Base-by-base conservation (phyloP, 2,329 filamentous ascomycete species). In the Talaromyces sp. region DNA sequence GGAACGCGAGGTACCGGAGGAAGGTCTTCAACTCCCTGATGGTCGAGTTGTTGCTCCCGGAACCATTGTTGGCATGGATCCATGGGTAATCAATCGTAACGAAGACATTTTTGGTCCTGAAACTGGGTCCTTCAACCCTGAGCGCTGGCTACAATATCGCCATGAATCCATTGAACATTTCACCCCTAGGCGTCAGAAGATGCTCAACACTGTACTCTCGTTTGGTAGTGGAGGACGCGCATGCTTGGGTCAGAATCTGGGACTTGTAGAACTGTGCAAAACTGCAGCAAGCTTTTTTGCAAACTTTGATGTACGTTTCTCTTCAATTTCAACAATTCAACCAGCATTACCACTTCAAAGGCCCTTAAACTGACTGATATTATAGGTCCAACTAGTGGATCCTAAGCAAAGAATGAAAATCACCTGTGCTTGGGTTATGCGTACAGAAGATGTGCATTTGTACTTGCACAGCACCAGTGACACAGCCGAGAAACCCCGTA, bases 281-380 rank as follows among this genome's bases (percentile, higher is more conserved):
- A 60, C 70, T 8, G 67, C 70, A 63, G 69, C 68, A 22, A 71
- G 67, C 13, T 49, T 85, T 56, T 76, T 83, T 67, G 70, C 68
- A 8, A 74, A 69, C 47, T 85, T 83, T 68, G 74, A 83, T 68
- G 76, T 79, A 62, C 71, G 77, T 73, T 54, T 11, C n/a, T 3
- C 17, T 11, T 19, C 35, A 5, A 11, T 25, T n/a, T 54, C 35
- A 31, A 31, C 10, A 11, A 19, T n/a, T 54, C 35, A 31, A 31
- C 4, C 27, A 31, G 17, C 17, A 39, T 25, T 37, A 3, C 22
- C 5, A 15, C 3, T 22, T 35, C 5, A 25, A 33, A 25, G 33
- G 3, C 11, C n/a, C 8, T 7, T 15, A 3, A 17, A 25, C 33
- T 56, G 19, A 56, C 17, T 37, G 33, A 5, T 1, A 31, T 22